phyloP scores from a whole-genome alignment of 2,329 filamentous ascomycete genomes.

The Byssoonygena ceratinophila region DNA sequence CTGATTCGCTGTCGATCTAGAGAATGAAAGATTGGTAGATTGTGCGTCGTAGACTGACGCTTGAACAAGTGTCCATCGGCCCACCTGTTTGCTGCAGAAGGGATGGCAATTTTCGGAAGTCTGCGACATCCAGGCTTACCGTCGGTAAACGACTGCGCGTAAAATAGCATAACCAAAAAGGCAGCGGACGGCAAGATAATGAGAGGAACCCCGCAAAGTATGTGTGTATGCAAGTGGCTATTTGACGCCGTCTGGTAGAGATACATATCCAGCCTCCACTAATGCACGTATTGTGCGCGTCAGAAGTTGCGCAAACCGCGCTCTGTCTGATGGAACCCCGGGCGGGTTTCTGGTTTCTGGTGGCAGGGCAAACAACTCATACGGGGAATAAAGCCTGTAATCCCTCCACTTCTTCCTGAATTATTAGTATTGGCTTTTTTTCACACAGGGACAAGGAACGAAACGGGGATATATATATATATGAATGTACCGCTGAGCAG shows the following conservation, averaged over 20 bases:
- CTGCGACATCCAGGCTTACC: slow-evolving; percentile 8
- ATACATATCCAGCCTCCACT: slow-evolving; percentile 15
- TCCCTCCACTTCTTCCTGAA: slow-evolving; percentile 8
- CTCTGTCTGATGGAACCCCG: slow-evolving; percentile 5
- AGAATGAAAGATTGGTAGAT: slow-evolving; percentile 24
- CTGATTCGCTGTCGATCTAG: slow-evolving; percentile 31
- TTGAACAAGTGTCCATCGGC: slow-evolving; percentile 11
- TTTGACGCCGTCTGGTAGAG: slow-evolving; percentile 4
- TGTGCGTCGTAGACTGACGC: slow-evolving; percentile 7
- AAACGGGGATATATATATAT: not conserved
- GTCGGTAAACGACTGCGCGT: slow-evolving; percentile 9
- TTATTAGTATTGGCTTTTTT: not conserved
- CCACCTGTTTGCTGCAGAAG: slow-evolving; percentile 10
- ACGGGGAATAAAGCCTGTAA: not conserved
- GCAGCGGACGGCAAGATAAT: slow-evolving; percentile 1
- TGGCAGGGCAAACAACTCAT: slow-evolving; percentile 1
- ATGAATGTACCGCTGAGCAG: not conserved
- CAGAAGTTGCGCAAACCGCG: slow-evolving; percentile 17
- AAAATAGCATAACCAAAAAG: not conserved
- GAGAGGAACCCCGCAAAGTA: slow-evolving; percentile 9
- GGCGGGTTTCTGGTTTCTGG: not conserved
- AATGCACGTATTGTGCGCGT: slow-evolving; percentile 15
- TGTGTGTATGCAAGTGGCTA: slow-evolving; percentile 4
- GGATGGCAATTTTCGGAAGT: slow-evolving; percentile 4
- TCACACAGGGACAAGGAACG: not conserved